Percentiles rank a stretch among this genome's conserved stretches.
These are phyloP conservation scores for Colletotrichum spinosum DNA, from an alignment of 2,329 filamentous ascomycete genomes.

Conservation along the genomic window DNA sequence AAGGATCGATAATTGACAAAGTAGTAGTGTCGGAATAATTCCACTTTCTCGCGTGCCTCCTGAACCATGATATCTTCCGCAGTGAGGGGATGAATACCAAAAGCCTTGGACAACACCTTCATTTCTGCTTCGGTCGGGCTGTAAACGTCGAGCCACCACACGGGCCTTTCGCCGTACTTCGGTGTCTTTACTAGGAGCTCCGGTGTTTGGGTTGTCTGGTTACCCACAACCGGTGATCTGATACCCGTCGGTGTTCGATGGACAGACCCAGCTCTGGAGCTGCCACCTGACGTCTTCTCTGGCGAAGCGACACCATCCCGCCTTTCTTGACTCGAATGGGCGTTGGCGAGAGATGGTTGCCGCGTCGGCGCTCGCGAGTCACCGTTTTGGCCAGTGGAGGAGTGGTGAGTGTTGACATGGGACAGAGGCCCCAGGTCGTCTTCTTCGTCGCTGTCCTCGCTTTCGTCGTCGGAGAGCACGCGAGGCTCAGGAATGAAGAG, in stretches of 20 bases:
- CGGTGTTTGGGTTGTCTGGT: conserved; percentile 42
- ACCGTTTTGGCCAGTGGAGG: conserved; percentile 48
- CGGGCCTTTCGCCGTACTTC: conserved; percentile 83
- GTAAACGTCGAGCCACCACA: conserved; percentile 96
- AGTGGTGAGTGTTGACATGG: conserved; percentile 39
- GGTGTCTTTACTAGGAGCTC: conserved; percentile 58
- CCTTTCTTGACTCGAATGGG: conserved; percentile 43
- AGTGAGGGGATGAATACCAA: conserved; percentile 95
- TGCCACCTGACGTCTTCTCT: conserved; percentile 45
- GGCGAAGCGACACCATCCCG: conserved; percentile 45
- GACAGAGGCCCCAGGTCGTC: conserved; percentile 21
- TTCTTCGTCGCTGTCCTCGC: conserved; percentile 66
- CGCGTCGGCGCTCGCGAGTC: conserved; percentile 59
- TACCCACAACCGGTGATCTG: conserved; percentile 50
- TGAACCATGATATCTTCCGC: conserved; percentile 98
- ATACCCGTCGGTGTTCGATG: conserved; percentile 59
- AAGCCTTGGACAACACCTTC: conserved; percentile 91
- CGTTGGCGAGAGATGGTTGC: conserved; percentile 55
- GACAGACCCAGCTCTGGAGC: conserved; percentile 53
- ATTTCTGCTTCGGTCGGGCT: conserved; percentile 94
- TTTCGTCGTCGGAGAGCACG: conserved; percentile 78
- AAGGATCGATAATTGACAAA: conserved; percentile 99
- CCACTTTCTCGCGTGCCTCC: conserved; percentile 97
- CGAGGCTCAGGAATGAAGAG: conserved; percentile 91
- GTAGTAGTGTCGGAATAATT: conserved; percentile 97